A percentile compares a stretch with the other conserved stretches of the same genome.
These are phyloP conservation scores for Neonectria sp. DNA, from an alignment of 2,329 filamentous ascomycete genomes.

Conservation along the genomic window DNA sequence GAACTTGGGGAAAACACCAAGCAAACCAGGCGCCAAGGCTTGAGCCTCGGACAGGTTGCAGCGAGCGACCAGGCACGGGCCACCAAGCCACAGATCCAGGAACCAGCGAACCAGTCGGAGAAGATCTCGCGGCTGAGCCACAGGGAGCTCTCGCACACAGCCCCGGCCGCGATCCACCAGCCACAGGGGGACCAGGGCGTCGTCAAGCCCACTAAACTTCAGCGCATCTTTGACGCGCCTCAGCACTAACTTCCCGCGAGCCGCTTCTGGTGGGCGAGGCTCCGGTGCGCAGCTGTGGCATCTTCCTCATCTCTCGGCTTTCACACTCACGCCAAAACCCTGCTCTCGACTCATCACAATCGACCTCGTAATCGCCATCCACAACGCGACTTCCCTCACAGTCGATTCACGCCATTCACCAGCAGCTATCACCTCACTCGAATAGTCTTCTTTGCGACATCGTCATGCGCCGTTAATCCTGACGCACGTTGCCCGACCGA, in stretches of 20 bases:
- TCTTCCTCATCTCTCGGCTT: constrained; percentile 21
- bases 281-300: constrained; percentile 39
- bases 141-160: background rate
- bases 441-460: constrained; percentile 24
- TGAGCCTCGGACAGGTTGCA: constrained; percentile 20
- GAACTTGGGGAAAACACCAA: constrained; percentile 43
- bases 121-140: background rate
- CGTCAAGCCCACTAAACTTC: constrained; percentile 34
- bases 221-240: constrained; percentile 47
- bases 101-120: background rate
- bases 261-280: constrained; percentile 33
- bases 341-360: constrained; percentile 34
- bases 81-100: constrained; percentile 17
- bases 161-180: constrained; percentile 35
- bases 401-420: constrained; percentile 28
- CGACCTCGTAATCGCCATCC: constrained; percentile 30
- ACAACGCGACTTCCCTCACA: constrained; percentile 22
- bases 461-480: constrained; percentile 43
- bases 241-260: constrained; percentile 29
- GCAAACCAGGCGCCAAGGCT: constrained; percentile 1
- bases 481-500: constrained; percentile 26
- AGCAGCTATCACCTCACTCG: constrained; percentile 6
- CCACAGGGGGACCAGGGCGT: constrained; percentile 30
- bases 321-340: constrained; percentile 20
- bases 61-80: constrained; percentile 34